Base-by-base conservation (phyloP, 2,329 filamentous ascomycete species). In the Arthrinium phaeospermum region DNA sequence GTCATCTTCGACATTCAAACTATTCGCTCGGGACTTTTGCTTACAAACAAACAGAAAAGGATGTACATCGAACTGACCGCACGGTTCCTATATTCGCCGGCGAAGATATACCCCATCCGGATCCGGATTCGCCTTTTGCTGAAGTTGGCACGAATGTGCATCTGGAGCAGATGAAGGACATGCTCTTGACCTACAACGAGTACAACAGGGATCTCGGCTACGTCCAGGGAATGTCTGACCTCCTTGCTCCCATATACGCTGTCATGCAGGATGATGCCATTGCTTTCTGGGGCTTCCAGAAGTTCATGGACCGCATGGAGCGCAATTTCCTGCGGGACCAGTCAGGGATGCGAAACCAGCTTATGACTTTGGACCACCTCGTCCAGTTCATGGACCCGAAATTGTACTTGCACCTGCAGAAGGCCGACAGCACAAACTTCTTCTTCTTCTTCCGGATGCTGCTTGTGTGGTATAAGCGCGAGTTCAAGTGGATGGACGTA, bases 361-460 rank as follows among this genome's bases (percentile, higher is more conserved):
- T 99, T 3, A 86, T 94, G 51, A 95, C 96, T 0, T 90, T 99
- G 4, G 95, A 99, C 79, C 95, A 99, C 75, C 91, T 99, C 0
- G 95, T 98, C 16, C 95, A 97, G 80, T 94, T 99, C 72, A 95
- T 99, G 91, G 96, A 99, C 76, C 96, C 97, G 0, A 93, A 95
- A 80, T 90, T 99, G 10, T 98, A 98, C 83, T 87, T 93, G 1
- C 96, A 99, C 78, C 89, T 99, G 0, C 91, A 97, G 81, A 91
- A 90, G 22, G 94, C 95, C 27, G 97, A 99, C 78, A 97, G 93
- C 79, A 99, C 96, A 34, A 99, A 99, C 82, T 99, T 99, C 83
- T 99, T 99, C 84, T 99, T 99, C 86, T 98, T 99, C 86, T 99
- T 98, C 90, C 93, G 96, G 73, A 98, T 98, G 96, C 87, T 99